Conservation (phyloP, 202 grass and related monocot genomes). For the Alloteropsis angusta region DNA sequence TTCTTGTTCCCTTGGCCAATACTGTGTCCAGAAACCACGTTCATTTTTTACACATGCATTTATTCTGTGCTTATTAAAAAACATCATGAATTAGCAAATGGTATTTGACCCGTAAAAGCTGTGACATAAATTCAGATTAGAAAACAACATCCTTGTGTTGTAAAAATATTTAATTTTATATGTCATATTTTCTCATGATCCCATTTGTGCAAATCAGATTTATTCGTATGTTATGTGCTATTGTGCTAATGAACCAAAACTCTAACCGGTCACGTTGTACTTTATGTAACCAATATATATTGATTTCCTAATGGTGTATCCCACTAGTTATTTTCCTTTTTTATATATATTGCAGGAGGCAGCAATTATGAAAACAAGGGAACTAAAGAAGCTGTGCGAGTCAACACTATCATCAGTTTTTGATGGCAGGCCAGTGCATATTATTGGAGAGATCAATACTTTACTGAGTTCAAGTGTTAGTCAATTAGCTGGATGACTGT, state of each 20-base stretch:
- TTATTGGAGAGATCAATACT: slow-evolving; percentile 89
- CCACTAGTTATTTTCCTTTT: neutral
- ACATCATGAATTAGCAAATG: neutral
- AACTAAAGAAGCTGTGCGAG: slow-evolving; percentile 86
- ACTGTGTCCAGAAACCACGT: neutral
- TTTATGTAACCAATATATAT: slow-evolving; percentile 14
- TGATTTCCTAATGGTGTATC: neutral
- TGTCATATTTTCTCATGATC: neutral
- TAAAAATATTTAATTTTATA: neutral
- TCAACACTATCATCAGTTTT: slow-evolving; percentile 67
- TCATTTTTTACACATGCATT: neutral
- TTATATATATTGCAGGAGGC: slow-evolving; percentile 43
- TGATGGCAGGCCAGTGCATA: slow-evolving; percentile 72
- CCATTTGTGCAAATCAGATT: neutral
- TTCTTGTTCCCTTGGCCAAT: neutral
- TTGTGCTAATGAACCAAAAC: neutral
- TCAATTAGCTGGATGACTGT: slow-evolving; percentile 42
- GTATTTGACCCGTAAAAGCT: slow-evolving; percentile 1
- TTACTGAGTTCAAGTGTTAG: slow-evolving; percentile 49
- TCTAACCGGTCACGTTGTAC: neutral
- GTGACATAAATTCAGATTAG: neutral
- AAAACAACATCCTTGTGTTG: neutral
- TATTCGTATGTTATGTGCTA: neutral
- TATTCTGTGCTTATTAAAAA: neutral
- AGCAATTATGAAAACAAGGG: slow-evolving; percentile 68